These are phyloP conservation scores for Citrullus amarus DNA, from an alignment of 306 rosid species.

Conservation along the genomic window DNA sequence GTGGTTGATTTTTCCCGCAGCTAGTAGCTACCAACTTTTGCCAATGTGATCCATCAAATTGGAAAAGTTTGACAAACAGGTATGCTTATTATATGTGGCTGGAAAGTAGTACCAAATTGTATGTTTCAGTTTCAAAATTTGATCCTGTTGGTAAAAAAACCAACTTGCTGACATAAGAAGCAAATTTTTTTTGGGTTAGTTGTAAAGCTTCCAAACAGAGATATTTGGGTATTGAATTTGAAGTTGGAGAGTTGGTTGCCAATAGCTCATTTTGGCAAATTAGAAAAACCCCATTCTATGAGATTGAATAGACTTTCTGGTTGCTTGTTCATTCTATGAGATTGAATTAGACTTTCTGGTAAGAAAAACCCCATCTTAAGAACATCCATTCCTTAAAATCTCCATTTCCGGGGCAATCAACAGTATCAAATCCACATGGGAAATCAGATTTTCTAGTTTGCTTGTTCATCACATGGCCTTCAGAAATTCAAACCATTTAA, in stretches of 20 bases:
- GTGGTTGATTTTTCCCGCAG: background rate
- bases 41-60: background rate
- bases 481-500: background rate
- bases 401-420: background rate
- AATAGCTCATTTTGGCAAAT: background rate
- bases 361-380: background rate
- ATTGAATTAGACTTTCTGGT: background rate
- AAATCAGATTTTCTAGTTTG: background rate
- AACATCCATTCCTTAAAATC: background rate
- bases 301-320: background rate
- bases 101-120: background rate
- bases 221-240: background rate
- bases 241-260: background rate
- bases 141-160: background rate
- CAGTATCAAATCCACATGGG: background rate
- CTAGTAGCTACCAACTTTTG: background rate
- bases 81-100: background rate
- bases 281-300: background rate
- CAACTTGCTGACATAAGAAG: background rate
- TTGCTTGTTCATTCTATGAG: background rate
- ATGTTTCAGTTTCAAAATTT: background rate
- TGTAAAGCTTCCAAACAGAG: background rate
- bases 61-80: background rate
- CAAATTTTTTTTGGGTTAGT: background rate
- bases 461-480: background rate